Percentiles rank a stretch among this genome's conserved stretches.
Evolutionary conservation across 352 stramenopile species (phyloP).

Genomic region (Plasmopara halstedii): DNA sequence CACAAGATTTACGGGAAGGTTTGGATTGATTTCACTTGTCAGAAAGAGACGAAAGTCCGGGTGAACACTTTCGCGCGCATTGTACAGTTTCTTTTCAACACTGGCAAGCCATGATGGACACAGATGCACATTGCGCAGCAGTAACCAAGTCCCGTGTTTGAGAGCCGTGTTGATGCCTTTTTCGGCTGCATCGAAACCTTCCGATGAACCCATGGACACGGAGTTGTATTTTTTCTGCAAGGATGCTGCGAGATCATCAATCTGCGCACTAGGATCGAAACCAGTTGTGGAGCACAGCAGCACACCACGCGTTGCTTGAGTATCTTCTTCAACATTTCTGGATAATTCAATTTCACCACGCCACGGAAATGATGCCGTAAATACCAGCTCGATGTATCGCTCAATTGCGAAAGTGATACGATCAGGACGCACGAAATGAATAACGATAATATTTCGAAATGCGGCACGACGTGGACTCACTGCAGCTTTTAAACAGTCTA

Average conservation of each 20-base stretch:
- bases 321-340: conserved; percentile 90
- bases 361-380: conserved; percentile 92
- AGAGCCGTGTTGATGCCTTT: conserved; percentile 91
- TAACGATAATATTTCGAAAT: conserved; percentile 77
- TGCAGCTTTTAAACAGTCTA: conserved; percentile 20
- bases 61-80: conserved; percentile 60
- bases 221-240: conserved; percentile 91
- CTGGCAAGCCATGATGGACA: conserved; percentile 96
- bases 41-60: conserved; percentile 91
- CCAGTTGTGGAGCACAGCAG: conserved; percentile 96
- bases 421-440: conserved; percentile 86
- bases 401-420: conserved; percentile 80
- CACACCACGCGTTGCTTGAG: conserved; percentile 87
- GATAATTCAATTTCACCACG: conserved; percentile 90
- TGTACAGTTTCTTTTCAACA: conserved; percentile 97
- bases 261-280: conserved; percentile 96
- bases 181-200: conserved; percentile 95
- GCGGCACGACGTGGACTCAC: conserved; percentile 46
- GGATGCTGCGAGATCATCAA: conserved; percentile 91
- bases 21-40: conserved; percentile 96
- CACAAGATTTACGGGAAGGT: conserved; percentile 94
- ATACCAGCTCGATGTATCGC: conserved; percentile 70
- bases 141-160: conserved; percentile 95
- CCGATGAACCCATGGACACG: conserved; percentile 97
- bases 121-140: conserved; percentile 99